Percentiles rank a stretch among this genome's conserved stretches.
Conservation (phyloP, 768 basidiomycete genomes). For the Lentinula sp. region DNA sequence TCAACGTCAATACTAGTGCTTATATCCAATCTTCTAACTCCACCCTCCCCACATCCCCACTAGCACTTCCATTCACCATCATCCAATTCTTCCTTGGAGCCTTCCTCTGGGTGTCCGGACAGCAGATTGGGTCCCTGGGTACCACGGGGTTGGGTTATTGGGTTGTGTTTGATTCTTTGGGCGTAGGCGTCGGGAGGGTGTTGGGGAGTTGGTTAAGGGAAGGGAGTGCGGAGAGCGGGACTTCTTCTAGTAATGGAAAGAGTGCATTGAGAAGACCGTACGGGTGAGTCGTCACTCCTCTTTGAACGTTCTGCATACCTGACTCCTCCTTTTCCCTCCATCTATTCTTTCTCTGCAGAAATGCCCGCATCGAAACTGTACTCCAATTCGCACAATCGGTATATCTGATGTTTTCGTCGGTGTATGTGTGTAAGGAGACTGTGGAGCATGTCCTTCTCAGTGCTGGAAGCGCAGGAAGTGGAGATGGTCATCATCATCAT, state of each 20-base stretch:
- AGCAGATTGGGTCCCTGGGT: constrained; percentile 79
- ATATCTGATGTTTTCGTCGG: constrained; percentile 89
- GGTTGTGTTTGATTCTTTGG: constrained; percentile 92
- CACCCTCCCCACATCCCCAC: neutral
- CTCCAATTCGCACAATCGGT: constrained; percentile 86
- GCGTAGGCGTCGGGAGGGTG: constrained; percentile 51
- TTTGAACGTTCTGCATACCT: no score
- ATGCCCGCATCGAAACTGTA: constrained; percentile 62
- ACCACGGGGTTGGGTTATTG: constrained; percentile 94
- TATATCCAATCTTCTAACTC: neutral
- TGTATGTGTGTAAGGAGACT: constrained; percentile 97
- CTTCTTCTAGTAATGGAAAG: neutral
- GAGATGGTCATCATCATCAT: constrained; percentile 56
- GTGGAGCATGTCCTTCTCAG: constrained; percentile 86
- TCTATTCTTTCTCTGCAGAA: constrained; percentile 29
- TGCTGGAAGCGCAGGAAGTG: constrained; percentile 40
- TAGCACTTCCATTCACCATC: constrained; percentile 15
- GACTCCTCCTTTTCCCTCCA: neutral
- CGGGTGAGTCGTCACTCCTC: constrained; percentile 18
- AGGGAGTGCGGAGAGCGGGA: constrained; percentile 2
- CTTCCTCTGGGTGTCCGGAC: constrained; percentile 84
- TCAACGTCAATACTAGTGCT: neutral
- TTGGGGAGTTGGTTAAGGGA: constrained; percentile 36
- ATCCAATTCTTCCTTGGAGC: constrained; percentile 63
- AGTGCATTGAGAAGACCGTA: constrained; percentile 59